A percentile compares a stretch with the other conserved stretches of the same genome.
phyloP scores from a whole-genome alignment of 257 asterid species.

The Solanum virginianum region DNA sequence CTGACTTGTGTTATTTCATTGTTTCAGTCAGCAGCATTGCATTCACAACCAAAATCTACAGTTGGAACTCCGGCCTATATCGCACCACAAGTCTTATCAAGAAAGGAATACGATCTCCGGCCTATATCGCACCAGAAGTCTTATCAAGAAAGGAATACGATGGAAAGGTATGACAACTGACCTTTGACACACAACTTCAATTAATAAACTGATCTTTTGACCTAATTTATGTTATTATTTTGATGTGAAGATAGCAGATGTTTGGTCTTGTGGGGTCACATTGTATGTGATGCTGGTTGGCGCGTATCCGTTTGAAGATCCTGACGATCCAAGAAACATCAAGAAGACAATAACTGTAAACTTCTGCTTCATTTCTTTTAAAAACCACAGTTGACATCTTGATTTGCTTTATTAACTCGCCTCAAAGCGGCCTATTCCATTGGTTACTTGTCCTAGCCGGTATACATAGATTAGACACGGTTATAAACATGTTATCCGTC shows the following conservation, averaged over 20 bases:
- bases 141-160: background rate
- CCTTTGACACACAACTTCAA: background rate
- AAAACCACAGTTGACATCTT: background rate
- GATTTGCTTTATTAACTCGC: background rate
- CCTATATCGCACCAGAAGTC: background rate
- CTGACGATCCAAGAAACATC: conserved; percentile 3
- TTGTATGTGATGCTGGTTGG: background rate
- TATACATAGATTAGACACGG: background rate
- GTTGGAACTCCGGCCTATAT: background rate
- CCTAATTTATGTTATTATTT: background rate
- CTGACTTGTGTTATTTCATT: background rate
- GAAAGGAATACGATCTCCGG: background rate
- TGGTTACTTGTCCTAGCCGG: background rate
- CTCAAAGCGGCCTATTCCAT: background rate
- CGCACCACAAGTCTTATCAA: background rate
- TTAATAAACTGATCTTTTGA: background rate
- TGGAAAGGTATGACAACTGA: background rate
- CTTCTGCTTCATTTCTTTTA: background rate
- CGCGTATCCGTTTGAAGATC: background rate
- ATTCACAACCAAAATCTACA: conserved; percentile 1
- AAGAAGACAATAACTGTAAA: conserved; percentile 1
- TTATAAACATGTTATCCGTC: background rate
- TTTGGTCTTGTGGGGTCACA: conserved; percentile 1
- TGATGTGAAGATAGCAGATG: background rate
- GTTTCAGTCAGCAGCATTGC: background rate